Percentiles rank a stretch among this genome's conserved stretches.
phyloP scores from a whole-genome alignment of 2,329 filamentous ascomycete genomes.

The Cercospora sp. region DNA sequence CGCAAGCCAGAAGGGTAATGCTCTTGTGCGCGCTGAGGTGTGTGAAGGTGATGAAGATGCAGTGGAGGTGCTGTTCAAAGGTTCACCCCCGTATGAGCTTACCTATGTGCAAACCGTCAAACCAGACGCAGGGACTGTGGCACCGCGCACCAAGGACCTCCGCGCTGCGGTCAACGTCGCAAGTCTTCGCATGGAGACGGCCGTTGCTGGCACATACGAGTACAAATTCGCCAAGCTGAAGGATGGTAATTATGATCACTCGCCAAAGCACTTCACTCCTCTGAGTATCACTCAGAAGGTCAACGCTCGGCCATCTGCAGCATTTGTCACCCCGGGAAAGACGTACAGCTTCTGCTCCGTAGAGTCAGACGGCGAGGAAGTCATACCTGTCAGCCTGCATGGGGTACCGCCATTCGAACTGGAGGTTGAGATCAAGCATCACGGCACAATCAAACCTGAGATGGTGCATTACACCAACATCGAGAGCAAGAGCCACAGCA shows the following conservation, averaged over 20 bases:
- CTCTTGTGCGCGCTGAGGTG: slow-evolving; percentile 74
- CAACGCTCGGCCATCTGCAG: slow-evolving; percentile 76
- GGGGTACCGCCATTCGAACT: slow-evolving; percentile 85
- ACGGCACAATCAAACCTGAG: slow-evolving; percentile 76
- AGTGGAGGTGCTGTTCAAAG: slow-evolving; percentile 76
- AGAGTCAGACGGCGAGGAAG: slow-evolving; percentile 74
- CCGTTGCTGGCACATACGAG: slow-evolving; percentile 75
- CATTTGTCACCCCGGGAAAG: slow-evolving; percentile 82
- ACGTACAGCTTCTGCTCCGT: slow-evolving; percentile 94
- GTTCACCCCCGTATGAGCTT: slow-evolving; percentile 76
- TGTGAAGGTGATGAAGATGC: slow-evolving; percentile 94
- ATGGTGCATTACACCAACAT: slow-evolving; percentile 80
- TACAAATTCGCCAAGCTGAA: slow-evolving; percentile 83
- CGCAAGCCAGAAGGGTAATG: slow-evolving; percentile 54
- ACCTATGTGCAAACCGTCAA: slow-evolving; percentile 78
- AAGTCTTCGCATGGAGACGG: slow-evolving; percentile 81
- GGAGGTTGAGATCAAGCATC: slow-evolving; percentile 91
- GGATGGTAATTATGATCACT: slow-evolving; percentile 81
- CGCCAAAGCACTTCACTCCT: slow-evolving; percentile 63
- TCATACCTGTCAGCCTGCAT: slow-evolving; percentile 80
- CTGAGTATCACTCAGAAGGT: slow-evolving; percentile 78
- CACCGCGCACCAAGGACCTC: slow-evolving; percentile 65
- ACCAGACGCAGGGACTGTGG: slow-evolving; percentile 63
- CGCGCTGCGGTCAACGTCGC: slow-evolving; percentile 75
- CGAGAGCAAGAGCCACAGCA: slow-evolving; percentile 68